Base-by-base conservation (phyloP, 305 asterid species). In the Solanum hybrid region DNA sequence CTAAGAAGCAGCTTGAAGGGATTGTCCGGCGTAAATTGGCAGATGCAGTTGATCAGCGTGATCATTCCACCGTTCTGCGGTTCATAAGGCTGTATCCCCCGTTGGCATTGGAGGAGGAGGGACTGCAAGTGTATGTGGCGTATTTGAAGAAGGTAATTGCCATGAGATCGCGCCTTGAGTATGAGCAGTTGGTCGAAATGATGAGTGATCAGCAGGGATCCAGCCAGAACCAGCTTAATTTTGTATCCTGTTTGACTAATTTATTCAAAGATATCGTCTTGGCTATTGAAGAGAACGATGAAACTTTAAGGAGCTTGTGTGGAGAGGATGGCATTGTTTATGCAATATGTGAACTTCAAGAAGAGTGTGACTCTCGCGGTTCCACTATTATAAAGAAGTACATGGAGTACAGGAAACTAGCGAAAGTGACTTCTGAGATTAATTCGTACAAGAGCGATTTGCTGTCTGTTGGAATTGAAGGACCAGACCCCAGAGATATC, bases 281-380 rank as follows among this genome's bases (percentile, higher is more conserved):
- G 95, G 98, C 99, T 81, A 93, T 96, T 85, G 98, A 97, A 93
- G 97, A 96, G 89, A 97, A 96, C 61, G 92, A 93, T 89, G 98
- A 94, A 72, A 97, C 96, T 89, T 91, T 97, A 89, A 94, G 95
- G 91, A 91, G 89, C 89, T 93, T 97, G 90, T 97, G 98, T 41
- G 98, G 98, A 38, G 99, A 97, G 94, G 98, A 97, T 93, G 98
- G 96, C 26, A 94, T 96, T 90, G 99, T 96, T 41, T 97, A 95
- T 70, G 98, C 98, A 83, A 95, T 95, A 84, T 95, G 97, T 90
- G 98, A 96, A 93, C 95, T 97, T 81, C 99, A 96, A 89, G 98
- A 96, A 92, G 99, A 97, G 93, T 97, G 99, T 89, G 99, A 97
- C 91, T 94, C 95, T 2, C 91, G 97, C 89, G 99, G 98, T 83